Evolutionary conservation across 1,284 basidiomycete species (phyloP).

Genomic region (Blastosporella zonata): DNA sequence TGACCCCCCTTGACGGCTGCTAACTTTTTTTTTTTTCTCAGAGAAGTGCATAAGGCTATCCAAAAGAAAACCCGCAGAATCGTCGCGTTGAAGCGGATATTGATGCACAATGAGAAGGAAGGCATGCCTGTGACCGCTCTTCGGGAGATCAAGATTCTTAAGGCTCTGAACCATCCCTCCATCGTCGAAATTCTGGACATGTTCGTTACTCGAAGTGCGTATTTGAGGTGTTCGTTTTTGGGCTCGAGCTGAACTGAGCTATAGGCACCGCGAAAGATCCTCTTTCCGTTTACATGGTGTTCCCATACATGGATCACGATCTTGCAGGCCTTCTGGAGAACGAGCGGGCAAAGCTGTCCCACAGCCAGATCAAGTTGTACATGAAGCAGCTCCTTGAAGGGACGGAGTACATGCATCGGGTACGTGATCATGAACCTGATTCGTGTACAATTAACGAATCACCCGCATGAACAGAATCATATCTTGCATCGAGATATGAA

Average conservation of each 20-base stretch:
- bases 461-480: slow-evolving; percentile 63
- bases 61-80: slow-evolving; percentile 57
- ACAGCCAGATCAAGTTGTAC: slow-evolving; percentile 91
- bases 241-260: background rate
- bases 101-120: slow-evolving; percentile 96
- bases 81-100: slow-evolving; percentile 92
- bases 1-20: slow-evolving; percentile 11
- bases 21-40: slow-evolving; percentile 29
- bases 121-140: slow-evolving; percentile 96
- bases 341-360: slow-evolving; percentile 75
- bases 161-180: slow-evolving; percentile 82
- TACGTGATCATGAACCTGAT: slow-evolving; percentile 32
- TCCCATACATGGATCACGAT: slow-evolving; percentile 99
- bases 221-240: background rate
- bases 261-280: slow-evolving; percentile 63
- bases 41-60: slow-evolving; percentile 87
- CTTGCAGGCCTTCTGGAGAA: slow-evolving; percentile 93
- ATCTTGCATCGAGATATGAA: slow-evolving; percentile 99
- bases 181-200: slow-evolving; percentile 92
- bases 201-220: slow-evolving; percentile 76
- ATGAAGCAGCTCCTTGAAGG: slow-evolving; percentile 95
- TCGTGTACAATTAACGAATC: background rate
- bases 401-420: slow-evolving; percentile 92
- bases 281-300: slow-evolving; percentile 95
- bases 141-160: slow-evolving; percentile 98